Evolutionary conservation across 2,329 filamentous ascomycete species (phyloP), one percentile per base, ranked within the genome.

Genomic region (Diaporthe citri): DNA sequence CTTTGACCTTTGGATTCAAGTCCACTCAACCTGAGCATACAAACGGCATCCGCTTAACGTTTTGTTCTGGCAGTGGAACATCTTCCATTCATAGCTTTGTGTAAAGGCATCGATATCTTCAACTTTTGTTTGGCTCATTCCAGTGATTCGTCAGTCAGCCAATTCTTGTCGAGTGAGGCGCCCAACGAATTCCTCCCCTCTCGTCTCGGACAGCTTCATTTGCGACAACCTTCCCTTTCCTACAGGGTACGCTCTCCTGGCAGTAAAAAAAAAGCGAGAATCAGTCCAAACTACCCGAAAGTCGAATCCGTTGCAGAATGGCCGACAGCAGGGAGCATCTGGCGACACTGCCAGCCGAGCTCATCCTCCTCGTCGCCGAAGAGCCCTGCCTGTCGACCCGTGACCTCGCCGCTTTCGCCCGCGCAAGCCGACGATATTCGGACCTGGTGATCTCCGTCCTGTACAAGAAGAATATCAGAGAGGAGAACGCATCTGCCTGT

Each of bases 401-500:
- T 20, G 39, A 62, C 15, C 59, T 62, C 8, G 6, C 15, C 22
- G 5, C n/a, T 62, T 43, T 62, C 22, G 59, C 39, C 9, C 15
- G 7, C 12, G 17, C 59, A 8, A 43, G 39, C 25, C 8, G 10
- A 12, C 59, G 15, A 10, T 62, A 43, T 22, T 5, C 12, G 4
- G 4, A 31, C 13, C 2, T 3, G 39, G 36, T n/a, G 36, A 28
- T 31, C 2, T 8, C 59, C 4, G 39, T 9, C 7, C 59, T 62
- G 3, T 62, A 62, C 25, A 62, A 62, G n/a, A 62, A 6, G 39
- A 62, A 62, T 15, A 62, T 62, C 36, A 62, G 39, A 22, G 59
- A 62, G 39, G 39, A 62, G 25, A 25, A 62, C 10, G 59, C 59
- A 43, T 43, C 39, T 62, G 59, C 59, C 59, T 31, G 59, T 62